Base-by-base conservation (phyloP, 129 eudicot genomes). In the Rutidosis leptorrhynchoides region DNA sequence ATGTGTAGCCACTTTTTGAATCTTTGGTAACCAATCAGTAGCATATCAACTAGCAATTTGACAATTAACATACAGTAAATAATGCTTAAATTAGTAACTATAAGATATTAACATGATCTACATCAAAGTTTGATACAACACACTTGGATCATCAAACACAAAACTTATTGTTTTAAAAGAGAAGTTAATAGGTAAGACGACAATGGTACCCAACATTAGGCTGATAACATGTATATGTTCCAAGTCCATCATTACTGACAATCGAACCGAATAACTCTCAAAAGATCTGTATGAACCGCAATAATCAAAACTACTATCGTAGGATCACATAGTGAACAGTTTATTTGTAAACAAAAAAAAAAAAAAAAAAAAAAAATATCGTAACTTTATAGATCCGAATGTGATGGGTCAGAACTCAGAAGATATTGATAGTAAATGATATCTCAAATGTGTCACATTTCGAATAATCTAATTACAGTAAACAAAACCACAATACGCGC, bases 381-480 rank as follows among this genome's bases (percentile, higher is more conserved):
- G 33, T 45, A 74, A 35, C 42, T 70, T 54, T 74, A 59, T 19
- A 30, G 71, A 48, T 60, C 21, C 71, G 20, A 62, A 68, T 52
- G 68, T 51, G 40, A 52, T 15, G 30, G 70, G 77, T 67, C 67
- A 43, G 57, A 43, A n/a, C n/a, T n/a, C n/a, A n/a, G n/a, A n/a
- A n/a, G n/a, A 12, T 40, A 40, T 40, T 37, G 62, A 69, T 42
- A 73, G 72, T 70, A 77, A 53, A 69, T 28, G 59, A 70, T 64
- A 71, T 55, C 74, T 58, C 74, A 63, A 54, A 42, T 37, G 67
- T 35, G 77, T 76, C 77, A 40, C 68, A 72, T 75, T 85, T 71
- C n/a, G 56, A 54, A 72, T 49, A 69, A 79, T 70, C 85, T 79
- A 79, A 66, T 82, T 65, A 59, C 55, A 70, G 64, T 60, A 81